phyloP scores from a whole-genome alignment of 1,284 basidiomycete genomes.

The Boletus smithii region DNA sequence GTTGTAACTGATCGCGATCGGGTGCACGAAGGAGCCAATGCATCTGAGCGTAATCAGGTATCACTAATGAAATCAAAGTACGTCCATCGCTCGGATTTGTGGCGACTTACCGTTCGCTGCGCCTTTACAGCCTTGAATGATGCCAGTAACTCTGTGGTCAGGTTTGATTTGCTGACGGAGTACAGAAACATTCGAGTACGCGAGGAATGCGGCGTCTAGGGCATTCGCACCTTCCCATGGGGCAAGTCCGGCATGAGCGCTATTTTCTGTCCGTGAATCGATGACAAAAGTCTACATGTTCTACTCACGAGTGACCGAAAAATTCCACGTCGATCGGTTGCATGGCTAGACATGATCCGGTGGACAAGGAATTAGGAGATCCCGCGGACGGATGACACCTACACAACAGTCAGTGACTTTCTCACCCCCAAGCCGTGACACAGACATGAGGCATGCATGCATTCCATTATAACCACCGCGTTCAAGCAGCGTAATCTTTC shows the following conservation, averaged over 20 bases:
- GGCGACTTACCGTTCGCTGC: slow-evolving; percentile 53
- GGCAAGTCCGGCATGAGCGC: slow-evolving; percentile 70
- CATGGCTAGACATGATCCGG: slow-evolving; percentile 56
- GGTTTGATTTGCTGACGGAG: slow-evolving; percentile 73
- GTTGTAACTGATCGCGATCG: slow-evolving; percentile 51
- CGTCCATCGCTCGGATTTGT: slow-evolving; percentile 1
- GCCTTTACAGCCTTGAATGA: slow-evolving; percentile 61
- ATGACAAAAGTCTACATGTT: not conserved
- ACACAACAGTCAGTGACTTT: slow-evolving; percentile 13
- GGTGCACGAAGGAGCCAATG: slow-evolving; percentile 65
- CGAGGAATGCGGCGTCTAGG: slow-evolving; percentile 78
- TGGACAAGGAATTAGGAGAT: slow-evolving; percentile 41
- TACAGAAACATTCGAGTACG: slow-evolving; percentile 72
- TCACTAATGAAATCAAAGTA: slow-evolving; percentile 46
- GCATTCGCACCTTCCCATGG: slow-evolving; percentile 87
- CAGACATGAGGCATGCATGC: slow-evolving; percentile 74
- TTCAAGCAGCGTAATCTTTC: slow-evolving; percentile 72
- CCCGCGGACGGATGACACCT: slow-evolving; percentile 69
- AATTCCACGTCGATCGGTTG: slow-evolving; percentile 62
- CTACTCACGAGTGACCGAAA: slow-evolving; percentile 59
- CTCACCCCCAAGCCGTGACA: slow-evolving; percentile 21
- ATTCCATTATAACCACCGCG: slow-evolving; percentile 72
- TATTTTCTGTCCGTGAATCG: slow-evolving; percentile 28
- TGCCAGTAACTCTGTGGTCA: slow-evolving; percentile 64
- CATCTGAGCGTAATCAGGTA: slow-evolving; percentile 75